These are phyloP conservation scores for Fragilaria crotonensis DNA, from an alignment of 108 stramenopile species.

Conservation along the genomic window DNA sequence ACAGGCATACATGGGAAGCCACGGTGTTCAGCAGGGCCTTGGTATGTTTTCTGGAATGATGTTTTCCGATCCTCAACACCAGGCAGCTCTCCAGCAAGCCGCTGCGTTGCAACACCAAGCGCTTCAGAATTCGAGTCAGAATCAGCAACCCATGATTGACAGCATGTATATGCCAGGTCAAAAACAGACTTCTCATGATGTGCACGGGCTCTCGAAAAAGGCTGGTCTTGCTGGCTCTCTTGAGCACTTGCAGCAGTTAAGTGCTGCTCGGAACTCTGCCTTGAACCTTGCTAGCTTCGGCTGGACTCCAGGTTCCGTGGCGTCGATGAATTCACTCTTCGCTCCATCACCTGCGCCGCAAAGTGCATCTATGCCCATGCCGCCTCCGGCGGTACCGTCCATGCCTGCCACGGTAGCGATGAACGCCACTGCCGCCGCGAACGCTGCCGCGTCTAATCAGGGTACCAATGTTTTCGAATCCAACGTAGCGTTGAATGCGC, in stretches of 20 bases:
- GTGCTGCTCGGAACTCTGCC: constrained; percentile 16
- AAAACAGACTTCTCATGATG: background rate
- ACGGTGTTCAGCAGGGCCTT: constrained; percentile 12
- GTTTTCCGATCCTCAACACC: background rate
- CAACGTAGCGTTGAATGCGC: constrained; percentile 32
- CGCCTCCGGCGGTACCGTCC: background rate
- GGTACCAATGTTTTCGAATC: constrained; percentile 45
- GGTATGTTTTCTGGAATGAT: background rate
- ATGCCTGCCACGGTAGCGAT: constrained; percentile 3
- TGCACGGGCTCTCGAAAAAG: background rate
- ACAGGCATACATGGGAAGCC: constrained; percentile 6
- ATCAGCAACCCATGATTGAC: too few relatives aligned
- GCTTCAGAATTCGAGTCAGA: background rate
- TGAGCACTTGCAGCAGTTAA: constrained; percentile 39
- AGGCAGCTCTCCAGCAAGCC: background rate
- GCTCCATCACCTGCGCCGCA: background rate
- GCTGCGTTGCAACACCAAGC: background rate
- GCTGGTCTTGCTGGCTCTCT: constrained; percentile 13
- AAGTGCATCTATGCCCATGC: background rate
- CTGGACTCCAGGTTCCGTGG: background rate
- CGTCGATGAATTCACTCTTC: background rate
- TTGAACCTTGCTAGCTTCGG: constrained; percentile 19
- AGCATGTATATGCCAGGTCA: too few relatives aligned
- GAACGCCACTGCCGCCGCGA: constrained; percentile 3
- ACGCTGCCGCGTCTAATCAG: constrained; percentile 12